These are phyloP conservation scores for Alternaria alternata DNA, from an alignment of 2,329 filamentous ascomycete species.

Conservation along the genomic window DNA sequence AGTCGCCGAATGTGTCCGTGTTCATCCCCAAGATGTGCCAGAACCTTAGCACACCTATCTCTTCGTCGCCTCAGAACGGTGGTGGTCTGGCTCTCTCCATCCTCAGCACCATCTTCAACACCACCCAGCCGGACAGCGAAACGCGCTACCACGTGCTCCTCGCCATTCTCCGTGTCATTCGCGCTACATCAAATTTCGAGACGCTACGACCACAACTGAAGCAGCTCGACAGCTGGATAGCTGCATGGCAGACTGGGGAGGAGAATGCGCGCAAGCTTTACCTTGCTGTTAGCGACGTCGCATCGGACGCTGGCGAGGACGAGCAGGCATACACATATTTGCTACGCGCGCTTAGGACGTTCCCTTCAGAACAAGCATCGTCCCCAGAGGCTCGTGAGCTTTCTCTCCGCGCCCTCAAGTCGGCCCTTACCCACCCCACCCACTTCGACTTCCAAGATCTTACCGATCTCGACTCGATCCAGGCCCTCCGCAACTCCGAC, in stretches of 20 bases:
- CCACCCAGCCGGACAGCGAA: slow-evolving; percentile 74
- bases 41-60: slow-evolving; percentile 84
- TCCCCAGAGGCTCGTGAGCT: slow-evolving; percentile 65
- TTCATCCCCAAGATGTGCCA: slow-evolving; percentile 88
- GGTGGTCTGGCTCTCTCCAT: slow-evolving; percentile 86
- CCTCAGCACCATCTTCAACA: slow-evolving; percentile 96
- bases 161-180: slow-evolving; percentile 85
- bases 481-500: slow-evolving; percentile 85
- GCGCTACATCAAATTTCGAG: slow-evolving; percentile 74
- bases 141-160: slow-evolving; percentile 90
- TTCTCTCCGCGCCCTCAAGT: slow-evolving; percentile 70
- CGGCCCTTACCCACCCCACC: slow-evolving; percentile 69
- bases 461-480: slow-evolving; percentile 76
- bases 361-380: slow-evolving; percentile 67
- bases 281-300: slow-evolving; percentile 81
- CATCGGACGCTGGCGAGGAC: slow-evolving; percentile 78
- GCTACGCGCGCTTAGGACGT: slow-evolving; percentile 77
- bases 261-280: slow-evolving; percentile 87
- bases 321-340: slow-evolving; percentile 79
- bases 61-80: slow-evolving; percentile 85
- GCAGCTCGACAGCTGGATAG: slow-evolving; percentile 82
- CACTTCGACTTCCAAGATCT: slow-evolving; percentile 79
- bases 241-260: slow-evolving; percentile 80
- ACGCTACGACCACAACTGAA: slow-evolving; percentile 83
- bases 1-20: slow-evolving; percentile 83